Conservation (phyloP, 2,329 filamentous ascomycete species). For the Gyromitra esculenta region DNA sequence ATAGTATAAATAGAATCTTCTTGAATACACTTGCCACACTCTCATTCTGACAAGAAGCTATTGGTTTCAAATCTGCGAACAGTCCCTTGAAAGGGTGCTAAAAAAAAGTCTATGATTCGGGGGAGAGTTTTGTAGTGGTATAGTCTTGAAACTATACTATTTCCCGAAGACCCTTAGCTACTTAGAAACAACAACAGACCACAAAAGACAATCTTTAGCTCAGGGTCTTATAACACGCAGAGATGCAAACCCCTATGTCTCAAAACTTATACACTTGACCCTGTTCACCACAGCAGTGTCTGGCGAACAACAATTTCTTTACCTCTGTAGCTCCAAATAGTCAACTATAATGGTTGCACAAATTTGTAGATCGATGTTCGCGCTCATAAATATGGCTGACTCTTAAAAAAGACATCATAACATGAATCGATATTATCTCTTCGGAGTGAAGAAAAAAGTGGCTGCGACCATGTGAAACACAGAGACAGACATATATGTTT, state of each 20-base stretch:
- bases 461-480: too few relatives aligned
- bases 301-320: too few relatives aligned
- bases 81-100: not conserved
- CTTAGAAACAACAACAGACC: not conserved
- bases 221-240: not conserved
- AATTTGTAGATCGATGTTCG: not conserved
- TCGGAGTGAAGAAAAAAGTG: too few relatives aligned
- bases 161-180: not conserved
- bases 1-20: not conserved
- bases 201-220: not conserved
- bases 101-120: not conserved
- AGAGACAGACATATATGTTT: too few relatives aligned
- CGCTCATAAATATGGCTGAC: too few relatives aligned
- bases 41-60: not conserved
- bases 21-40: not conserved
- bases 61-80: not conserved
- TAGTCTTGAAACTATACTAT: conserved; percentile 16
- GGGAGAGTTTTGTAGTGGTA: not conserved
- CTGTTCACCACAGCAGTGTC: too few relatives aligned
- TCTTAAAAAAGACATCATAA: conserved; percentile 7
- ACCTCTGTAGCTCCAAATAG: too few relatives aligned
- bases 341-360: too few relatives aligned
- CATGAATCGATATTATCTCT: too few relatives aligned
- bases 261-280: not conserved
- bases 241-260: not conserved